Evolutionary conservation across 768 basidiomycete species (phyloP).

Genomic region (Clitopilus hobsonii): DNA sequence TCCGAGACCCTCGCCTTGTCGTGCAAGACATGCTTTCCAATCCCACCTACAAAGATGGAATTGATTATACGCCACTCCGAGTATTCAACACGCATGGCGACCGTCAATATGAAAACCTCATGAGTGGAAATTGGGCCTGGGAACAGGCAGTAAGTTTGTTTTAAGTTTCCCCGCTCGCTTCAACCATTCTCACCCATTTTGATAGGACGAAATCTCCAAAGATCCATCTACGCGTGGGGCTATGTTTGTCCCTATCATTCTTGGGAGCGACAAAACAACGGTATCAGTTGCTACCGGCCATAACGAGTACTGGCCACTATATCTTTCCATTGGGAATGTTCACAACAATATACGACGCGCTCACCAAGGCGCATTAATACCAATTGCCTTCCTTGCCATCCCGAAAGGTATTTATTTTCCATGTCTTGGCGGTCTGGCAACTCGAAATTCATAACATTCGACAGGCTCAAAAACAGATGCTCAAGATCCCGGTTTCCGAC

Average conservation of each 20-base stretch:
- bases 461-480: neutral
- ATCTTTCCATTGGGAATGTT: constrained; percentile 3
- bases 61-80: constrained; percentile 24
- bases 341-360: constrained; percentile 3
- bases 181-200: neutral
- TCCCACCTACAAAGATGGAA: constrained; percentile 24
- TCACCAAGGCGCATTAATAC: neutral
- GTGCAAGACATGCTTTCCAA: constrained; percentile 24
- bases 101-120: constrained; percentile 24
- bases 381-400: neutral
- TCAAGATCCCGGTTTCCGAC: constrained; percentile 3
- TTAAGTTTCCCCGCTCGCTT: neutral
- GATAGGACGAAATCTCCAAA: neutral
- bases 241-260: constrained; percentile 15
- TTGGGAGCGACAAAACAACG: constrained; percentile 24
- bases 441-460: neutral
- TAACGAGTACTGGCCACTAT: constrained; percentile 8
- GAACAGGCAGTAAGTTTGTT: constrained; percentile 14
- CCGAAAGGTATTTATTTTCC: neutral
- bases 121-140: constrained; percentile 36
- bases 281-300: constrained; percentile 18
- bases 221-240: constrained; percentile 3
- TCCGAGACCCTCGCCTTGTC: constrained; percentile 18
- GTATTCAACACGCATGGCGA: constrained; percentile 14
- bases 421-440: neutral